phyloP scores from a whole-genome alignment of 2,329 filamentous ascomycete genomes.

The Colletotrichum salicis region DNA sequence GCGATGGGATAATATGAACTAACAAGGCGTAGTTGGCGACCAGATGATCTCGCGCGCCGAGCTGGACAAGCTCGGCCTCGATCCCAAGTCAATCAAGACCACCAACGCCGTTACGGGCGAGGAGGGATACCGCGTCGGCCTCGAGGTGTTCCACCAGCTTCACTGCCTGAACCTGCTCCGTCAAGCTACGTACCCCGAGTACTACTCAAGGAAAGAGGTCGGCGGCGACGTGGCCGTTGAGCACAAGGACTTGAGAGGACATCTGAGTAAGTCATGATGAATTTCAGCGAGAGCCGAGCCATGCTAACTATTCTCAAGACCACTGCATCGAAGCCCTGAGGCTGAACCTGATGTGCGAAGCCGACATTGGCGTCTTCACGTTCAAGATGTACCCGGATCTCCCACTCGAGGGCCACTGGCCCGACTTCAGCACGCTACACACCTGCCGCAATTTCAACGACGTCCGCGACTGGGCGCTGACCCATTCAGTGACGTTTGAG shows the following conservation, averaged over 20 bases:
- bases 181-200: slow-evolving; percentile 60
- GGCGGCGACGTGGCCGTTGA: slow-evolving; percentile 61
- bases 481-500: slow-evolving; percentile 58
- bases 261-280: slow-evolving; percentile 48
- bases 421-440: slow-evolving; percentile 64
- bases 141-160: slow-evolving; percentile 68
- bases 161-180: slow-evolving; percentile 61
- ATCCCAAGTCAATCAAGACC: slow-evolving; percentile 65
- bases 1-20: slow-evolving; percentile 29
- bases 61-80: slow-evolving; percentile 61
- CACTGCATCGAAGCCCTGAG: slow-evolving; percentile 66
- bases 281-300: slow-evolving; percentile 17
- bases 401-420: slow-evolving; percentile 61
- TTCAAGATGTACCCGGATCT: slow-evolving; percentile 60
- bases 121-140: slow-evolving; percentile 67
- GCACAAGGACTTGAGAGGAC: slow-evolving; percentile 53
- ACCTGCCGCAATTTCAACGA: slow-evolving; percentile 65
- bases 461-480: slow-evolving; percentile 62
- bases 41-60: slow-evolving; percentile 68
- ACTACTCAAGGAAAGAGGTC: slow-evolving; percentile 54
- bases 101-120: slow-evolving; percentile 66
- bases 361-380: slow-evolving; percentile 65
- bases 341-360: slow-evolving; percentile 65
- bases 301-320: slow-evolving; percentile 45
- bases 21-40: slow-evolving; percentile 60